phyloP scores from a whole-genome alignment of 78 protist genomes.

The Dictyostelium firmibasis region DNA sequence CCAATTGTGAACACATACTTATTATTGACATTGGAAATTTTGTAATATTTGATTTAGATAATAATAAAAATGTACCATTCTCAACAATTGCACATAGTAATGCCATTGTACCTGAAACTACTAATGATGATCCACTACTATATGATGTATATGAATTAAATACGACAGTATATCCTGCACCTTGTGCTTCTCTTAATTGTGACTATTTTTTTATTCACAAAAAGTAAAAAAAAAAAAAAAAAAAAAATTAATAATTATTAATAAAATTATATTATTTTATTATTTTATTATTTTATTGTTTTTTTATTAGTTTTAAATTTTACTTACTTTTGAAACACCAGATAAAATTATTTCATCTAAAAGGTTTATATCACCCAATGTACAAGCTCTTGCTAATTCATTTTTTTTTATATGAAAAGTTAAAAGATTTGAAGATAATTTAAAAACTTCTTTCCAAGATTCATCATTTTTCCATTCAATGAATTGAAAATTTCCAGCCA shows the following conservation, averaged over 20 bases:
- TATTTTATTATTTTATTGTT: too few species aligned
- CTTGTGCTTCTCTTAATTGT: constrained; percentile 72
- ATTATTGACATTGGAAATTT: constrained; percentile 58
- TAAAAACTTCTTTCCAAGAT: constrained; percentile 8
- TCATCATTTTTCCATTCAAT: constrained; percentile 36
- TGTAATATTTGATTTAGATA: neutral
- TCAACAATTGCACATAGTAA: constrained; percentile 57
- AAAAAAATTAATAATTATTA: neutral
- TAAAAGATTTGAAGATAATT: neutral
- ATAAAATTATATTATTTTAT: neutral
- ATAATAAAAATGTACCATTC: constrained; percentile 21
- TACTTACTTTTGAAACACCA: constrained; percentile 51
- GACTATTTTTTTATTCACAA: neutral
- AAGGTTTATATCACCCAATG: constrained; percentile 32
- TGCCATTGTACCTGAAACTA: constrained; percentile 74
- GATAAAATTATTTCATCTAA: constrained; percentile 66
- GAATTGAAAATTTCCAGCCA: neutral
- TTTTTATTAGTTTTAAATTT: too few species aligned
- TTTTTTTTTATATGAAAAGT: constrained; percentile 23
- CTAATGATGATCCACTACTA: constrained; percentile 50
- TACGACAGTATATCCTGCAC: constrained; percentile 76
- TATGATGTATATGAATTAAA: constrained; percentile 73
- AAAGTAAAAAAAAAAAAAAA: neutral
- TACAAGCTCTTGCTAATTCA: constrained; percentile 30
- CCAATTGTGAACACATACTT: constrained; percentile 39